Base-by-base conservation (phyloP, 2,329 filamentous ascomycete species). In the Diaporthe sp. region DNA sequence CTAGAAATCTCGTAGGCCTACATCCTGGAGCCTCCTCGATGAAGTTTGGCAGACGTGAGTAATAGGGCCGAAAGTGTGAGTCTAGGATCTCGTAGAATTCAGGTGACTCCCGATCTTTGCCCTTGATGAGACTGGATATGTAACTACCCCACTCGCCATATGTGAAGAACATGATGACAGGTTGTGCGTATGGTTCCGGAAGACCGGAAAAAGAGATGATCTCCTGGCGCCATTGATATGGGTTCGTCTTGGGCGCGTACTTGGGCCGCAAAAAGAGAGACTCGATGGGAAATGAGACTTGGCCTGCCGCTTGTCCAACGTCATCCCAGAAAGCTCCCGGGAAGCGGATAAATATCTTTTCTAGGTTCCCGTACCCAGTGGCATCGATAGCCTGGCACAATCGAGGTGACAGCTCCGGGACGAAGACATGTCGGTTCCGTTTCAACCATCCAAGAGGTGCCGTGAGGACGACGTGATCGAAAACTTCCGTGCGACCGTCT, bases 361-460 rank as follows among this genome's bases (percentile, higher is more conserved):
- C 79, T 22, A 81, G 79, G 47, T 78, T 76, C 2, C 78, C 79
- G 9, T 80, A 72, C 40, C 78, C 77, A 5, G 77, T 72, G 75
- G 81, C 83, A 58, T 84, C 80, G 60, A 89, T 88, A 30, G 88
- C 87, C 35, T 82, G 78, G 10, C 78, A 78, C 19, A 89, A 81
- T 17, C 82, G 80, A 1, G 77, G 47, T 1, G 87, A 86, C 4
- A 89, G 82, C 0, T 81, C 71, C 2, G 87, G 87, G 2, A 74
- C 78, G 78, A 90, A 90, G 35, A 83, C 82, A 9, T 77, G 73
- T 54, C 83, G 83, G 77, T 87, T 86, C 74, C 82, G 82, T 77
- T 89, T 89, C 1, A 90, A 82, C 86, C 87, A 90, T 67, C 88
- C 88, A 1, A 90, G 80, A 0, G 88, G 88, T 40, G 85, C 85